Evolutionary conservation across 2,329 filamentous ascomycete genomes (phyloP).

Genomic region (Epichloe uncinata): DNA sequence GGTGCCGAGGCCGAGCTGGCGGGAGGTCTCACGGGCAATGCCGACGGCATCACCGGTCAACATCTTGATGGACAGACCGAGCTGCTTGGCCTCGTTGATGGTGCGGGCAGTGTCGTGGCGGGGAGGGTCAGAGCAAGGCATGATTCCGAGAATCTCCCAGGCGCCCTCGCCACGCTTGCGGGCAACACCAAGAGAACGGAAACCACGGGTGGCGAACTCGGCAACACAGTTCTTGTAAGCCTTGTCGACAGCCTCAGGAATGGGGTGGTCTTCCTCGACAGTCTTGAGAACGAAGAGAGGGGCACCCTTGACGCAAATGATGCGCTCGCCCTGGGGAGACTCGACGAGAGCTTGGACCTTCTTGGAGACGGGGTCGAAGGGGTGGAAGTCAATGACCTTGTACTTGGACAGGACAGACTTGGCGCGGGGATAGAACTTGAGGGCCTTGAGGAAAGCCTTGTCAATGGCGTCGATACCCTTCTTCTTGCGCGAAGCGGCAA

Average conservation of each 20-base stretch:
- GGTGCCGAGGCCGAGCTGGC: constrained; percentile 80
- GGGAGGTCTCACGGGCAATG: constrained; percentile 83
- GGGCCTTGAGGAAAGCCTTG: constrained; percentile 83
- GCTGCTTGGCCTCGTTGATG: constrained; percentile 75
- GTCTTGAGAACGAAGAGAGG: constrained; percentile 79
- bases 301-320: constrained; percentile 83
- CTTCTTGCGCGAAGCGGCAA: constrained; percentile 86
- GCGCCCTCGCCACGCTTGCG: constrained; percentile 69
- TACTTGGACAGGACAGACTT: constrained; percentile 73
- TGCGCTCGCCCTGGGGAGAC: constrained; percentile 70
- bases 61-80: constrained; percentile 91
- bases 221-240: constrained; percentile 88
- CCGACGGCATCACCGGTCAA: constrained; percentile 89
- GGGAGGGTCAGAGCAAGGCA: constrained; percentile 87
- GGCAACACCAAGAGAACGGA: constrained; percentile 85
- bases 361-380: constrained; percentile 88
- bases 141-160: constrained; percentile 90
- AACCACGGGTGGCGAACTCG: constrained; percentile 84
- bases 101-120: constrained; percentile 84
- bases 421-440: constrained; percentile 69
- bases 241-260: constrained; percentile 63
- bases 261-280: constrained; percentile 71
- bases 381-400: constrained; percentile 71
- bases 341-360: constrained; percentile 78
- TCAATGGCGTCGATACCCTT: constrained; percentile 93